Base-by-base conservation (phyloP, 768 basidiomycete species). In the Zangia roseola region DNA sequence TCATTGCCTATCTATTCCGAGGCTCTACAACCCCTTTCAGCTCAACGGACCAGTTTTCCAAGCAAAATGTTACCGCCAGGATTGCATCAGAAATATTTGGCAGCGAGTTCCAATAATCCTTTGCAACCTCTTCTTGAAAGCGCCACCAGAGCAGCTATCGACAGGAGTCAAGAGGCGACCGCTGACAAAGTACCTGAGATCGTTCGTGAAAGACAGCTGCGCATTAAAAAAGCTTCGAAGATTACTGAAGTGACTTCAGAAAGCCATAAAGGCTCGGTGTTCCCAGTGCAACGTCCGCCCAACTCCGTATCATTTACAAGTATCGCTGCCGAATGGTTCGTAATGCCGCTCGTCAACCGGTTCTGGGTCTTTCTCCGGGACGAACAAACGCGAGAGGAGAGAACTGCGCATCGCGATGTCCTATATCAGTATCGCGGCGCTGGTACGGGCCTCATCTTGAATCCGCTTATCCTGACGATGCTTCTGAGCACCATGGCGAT, bases 341-440 rank as follows among this genome's bases (percentile, higher is more conserved):
- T 97, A 43, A 81, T 85, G 50, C 97, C 97, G 0, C 73, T 98
- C 44, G 80, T 97, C 69, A 88, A 94, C 57, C 81, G 86, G n/a
- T 97, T 98, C 69, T 99, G 94, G 94, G 62, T 78, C n/a, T 91
- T 94, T 70, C 80, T 97, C 38, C 82, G 89, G 7, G 92, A 95
- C 57, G 85, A 90, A 59, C 83, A 88, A 57, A 75, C 80, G 2
- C 78, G 91, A 31, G 88, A 92, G 60, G 78, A 81, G 43, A 78
- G 89, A 35, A 86, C 86, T 2, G 74, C 79, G 2, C 75, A 76
- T 34, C 74, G 74, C n/a, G 69, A 77, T 23, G 72, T 71, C n/a
- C 63, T 82, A 23, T 65, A 76, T 35, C 75, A 74, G 45, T 91
- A 90, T 59, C 76, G 77, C 14, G 81, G 87, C 2, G 82, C 88